phyloP scores from a whole-genome alignment of 257 asterid genomes.

The Solanum sparsipilum region DNA sequence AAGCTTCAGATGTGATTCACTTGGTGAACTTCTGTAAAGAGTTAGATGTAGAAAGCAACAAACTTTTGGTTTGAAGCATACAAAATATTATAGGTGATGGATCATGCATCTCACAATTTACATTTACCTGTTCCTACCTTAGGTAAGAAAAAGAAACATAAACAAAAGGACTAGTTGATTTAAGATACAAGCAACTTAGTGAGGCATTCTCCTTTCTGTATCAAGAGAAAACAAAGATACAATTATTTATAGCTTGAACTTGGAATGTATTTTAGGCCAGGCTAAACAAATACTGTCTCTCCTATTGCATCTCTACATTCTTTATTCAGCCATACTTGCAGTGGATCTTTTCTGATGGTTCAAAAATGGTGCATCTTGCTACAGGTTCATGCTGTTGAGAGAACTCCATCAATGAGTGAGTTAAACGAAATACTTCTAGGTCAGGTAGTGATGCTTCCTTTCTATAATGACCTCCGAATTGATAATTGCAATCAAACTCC shows the following conservation, averaged over 20 bases:
- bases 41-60: neutral
- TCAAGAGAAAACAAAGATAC: neutral
- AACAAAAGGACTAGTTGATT: neutral
- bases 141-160: neutral
- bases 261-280: neutral
- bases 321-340: neutral
- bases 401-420: slow-evolving; percentile 99
- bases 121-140: neutral
- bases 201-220: neutral
- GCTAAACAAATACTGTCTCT: neutral
- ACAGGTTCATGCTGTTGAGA: slow-evolving; percentile 93
- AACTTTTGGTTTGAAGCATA: neutral
- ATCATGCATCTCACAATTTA: neutral
- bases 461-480: neutral
- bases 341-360: neutral
- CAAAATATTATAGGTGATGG: neutral
- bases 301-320: neutral
- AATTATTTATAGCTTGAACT: neutral
- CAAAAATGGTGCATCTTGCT: slow-evolving; percentile 9
- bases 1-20: neutral
- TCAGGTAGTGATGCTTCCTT: slow-evolving; percentile 52
- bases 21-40: neutral
- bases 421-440: slow-evolving; percentile 92
- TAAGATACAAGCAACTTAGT: neutral
- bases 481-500: neutral